phyloP scores from a whole-genome alignment of 257 asterid genomes.

The Fraxinus anomala region DNA sequence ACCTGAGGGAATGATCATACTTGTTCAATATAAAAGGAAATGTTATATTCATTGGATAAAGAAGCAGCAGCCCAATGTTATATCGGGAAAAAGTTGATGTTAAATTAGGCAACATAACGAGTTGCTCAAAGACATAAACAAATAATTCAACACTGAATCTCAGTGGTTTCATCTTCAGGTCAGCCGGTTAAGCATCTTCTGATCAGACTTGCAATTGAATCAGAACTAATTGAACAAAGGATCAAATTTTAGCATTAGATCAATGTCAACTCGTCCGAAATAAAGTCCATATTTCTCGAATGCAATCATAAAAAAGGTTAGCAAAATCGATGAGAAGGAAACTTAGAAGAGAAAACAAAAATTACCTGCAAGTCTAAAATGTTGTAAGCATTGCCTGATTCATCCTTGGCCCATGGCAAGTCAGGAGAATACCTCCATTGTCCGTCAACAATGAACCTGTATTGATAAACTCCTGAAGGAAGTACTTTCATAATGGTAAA shows the following conservation, averaged over 20 bases:
- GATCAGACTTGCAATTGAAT: neutral
- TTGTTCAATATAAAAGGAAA: neutral
- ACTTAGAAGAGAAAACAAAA: constrained; percentile 10
- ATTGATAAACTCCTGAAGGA: constrained; percentile 90
- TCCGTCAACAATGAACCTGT: constrained; percentile 91
- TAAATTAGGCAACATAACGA: neutral
- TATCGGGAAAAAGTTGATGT: neutral
- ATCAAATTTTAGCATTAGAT: neutral
- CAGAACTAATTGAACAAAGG: neutral
- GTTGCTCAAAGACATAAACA: neutral
- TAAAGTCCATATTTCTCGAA: neutral
- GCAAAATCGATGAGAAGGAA: neutral
- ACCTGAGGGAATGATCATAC: neutral
- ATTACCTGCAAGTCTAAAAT: constrained; percentile 87
- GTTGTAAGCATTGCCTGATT: constrained; percentile 79
- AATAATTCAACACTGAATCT: neutral
- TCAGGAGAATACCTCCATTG: constrained; percentile 86
- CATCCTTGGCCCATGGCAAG: constrained; percentile 78
- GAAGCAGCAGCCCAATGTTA: neutral
- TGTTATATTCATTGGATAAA: neutral
- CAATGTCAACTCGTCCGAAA: neutral
- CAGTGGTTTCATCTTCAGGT: neutral
- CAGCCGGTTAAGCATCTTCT: neutral
- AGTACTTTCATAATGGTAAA: constrained; percentile 96
- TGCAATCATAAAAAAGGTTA: neutral